Evolutionary conservation across 2,329 filamentous ascomycete species (phyloP), one percentile per base, ranked within the genome.

Genomic region (Neoascochyta sp.): DNA sequence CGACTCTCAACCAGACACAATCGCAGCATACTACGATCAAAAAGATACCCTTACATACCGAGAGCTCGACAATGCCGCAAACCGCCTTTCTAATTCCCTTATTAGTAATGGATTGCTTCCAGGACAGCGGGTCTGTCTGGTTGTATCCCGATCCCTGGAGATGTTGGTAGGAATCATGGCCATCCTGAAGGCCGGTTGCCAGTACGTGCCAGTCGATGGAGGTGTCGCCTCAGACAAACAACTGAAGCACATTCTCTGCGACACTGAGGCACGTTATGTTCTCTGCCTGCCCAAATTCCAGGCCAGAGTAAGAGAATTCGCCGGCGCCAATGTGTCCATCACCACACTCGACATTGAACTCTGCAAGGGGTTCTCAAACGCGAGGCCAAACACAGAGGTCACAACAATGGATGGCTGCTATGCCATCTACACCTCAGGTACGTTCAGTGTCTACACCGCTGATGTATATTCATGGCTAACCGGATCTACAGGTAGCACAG

Each of bases 151-250:
- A 9, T 70, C 73, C 21, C 56, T 75, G 26, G 73, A 75, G 41
- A 76, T 79, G 73, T 57, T 78, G 5, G 64, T 76, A 27, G 74
- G 70, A 12, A 76, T 78, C 27, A 62, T 75, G 32, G 75, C 73
- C 2, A 63, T 78, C 11, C 57, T 80, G 18, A 74, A 74, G 33
- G 70, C 70, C 26, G 75, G 75, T 12, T 75, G 70, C 9, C 75
- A 80, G 41, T 80, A 80, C 46, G 66, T 78, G 4, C 76, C 76
- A 3, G 64, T 80, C 2, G 76, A 80, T 38, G 75, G 75, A 19
- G 70, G 71, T 7, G 51, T 60, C 10, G 41, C 45, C 7, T 57
- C 57, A 3, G 48, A 60, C 6, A 43, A 52, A 26, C 50, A 51
- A 7, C 24, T 79, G 15, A 55, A 58, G 14, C 68, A 71, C 33